Evolutionary conservation across 225 moss, liverwort and hornwort species (phyloP), one percentile per base, ranked within the genome.

Genomic region (Polytrichum commune): DNA sequence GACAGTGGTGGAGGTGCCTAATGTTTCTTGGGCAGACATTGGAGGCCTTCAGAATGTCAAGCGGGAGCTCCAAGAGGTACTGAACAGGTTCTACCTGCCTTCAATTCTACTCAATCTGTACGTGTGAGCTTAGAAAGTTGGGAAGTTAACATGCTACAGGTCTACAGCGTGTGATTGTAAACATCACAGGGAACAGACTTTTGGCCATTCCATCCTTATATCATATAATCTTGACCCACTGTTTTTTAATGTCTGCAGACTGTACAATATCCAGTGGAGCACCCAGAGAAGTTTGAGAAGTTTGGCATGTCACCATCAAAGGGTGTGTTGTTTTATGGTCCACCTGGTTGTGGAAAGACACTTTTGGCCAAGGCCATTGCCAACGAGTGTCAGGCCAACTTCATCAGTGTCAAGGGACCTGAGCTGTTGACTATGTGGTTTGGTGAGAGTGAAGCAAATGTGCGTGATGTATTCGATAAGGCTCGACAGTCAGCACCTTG

Each of bases 391-490:
- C 95, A 96, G 72, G 95, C 93, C 0, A 96, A 96, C 54, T 96
- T 96, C 69, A 96, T 97, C 74, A 97, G 96, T 53, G 93, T 97
- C 27, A 97, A 97, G 82, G 95, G 95, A 1, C 95, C 93, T 0
- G 95, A 96, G 87, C 84, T 96, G 53, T 69, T 96, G 77, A 97
- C 96, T 0, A 97, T 97, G 96, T 97, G 96, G 96, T 97, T 97
- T 32, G 96, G 96, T 62, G 96, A 93, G 80, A 97, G 96, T 81
- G 96, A 93, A 63, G 93, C 96, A 0, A 97, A 96, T 62, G 96
- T 96, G 64, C 87, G 96, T 2, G 96, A 96, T 60, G 84, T 89
- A 68, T 96, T 93, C 5, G 95, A 96, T 83, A 96, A 96, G 82
- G 95, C 95, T 64, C 85, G 96, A 8, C 96, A 96, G 70, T 97